Base-by-base conservation (phyloP, 2,329 filamentous ascomycete species). In the Beauveria sp. region DNA sequence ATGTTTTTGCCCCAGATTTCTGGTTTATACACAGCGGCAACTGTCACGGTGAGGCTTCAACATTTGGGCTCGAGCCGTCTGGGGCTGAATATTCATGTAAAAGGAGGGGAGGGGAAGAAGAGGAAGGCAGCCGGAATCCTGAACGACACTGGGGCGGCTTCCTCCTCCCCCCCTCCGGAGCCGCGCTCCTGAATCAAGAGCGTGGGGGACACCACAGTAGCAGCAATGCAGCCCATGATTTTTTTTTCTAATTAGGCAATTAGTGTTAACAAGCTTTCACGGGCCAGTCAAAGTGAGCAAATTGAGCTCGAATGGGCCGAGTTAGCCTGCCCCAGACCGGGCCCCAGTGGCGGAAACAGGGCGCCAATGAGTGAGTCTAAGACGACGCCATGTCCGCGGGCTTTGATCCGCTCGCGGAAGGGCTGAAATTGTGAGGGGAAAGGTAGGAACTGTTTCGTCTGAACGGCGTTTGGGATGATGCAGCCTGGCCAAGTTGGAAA, bases 311-410 rank as follows among this genome's bases (percentile, higher is more conserved):
- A 40, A 20, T 16, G 57, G 57, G 46, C 57, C 57, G 37, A 53
- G 43, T 22, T 16, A 41, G 34, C 12, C 34, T 37, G 34, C 34
- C 34, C 34, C 14, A 37, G 34, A 37, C 34, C 34, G 5, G 34
- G 12, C 12, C 12, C 34, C 34, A 6, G 34, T 37, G 14, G 52
- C 51, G 51, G 59, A 55, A 61, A 48, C 51, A 50, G 20, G 24
- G 9, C 59, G 59, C 59, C 51, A 55, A 51, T 55, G 48, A 24
- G 3, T 22, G 34, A 30, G 24, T 14, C 51, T 5, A 22, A 50
- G 34, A 10, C 7, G 20, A 51, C 58, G 58, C 59, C 59, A 61
- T 24, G 51, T 55, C 59, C 59, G 59, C 59, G 59, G 59, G 55
- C 59, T 61, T 30, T 55, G 28, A 30, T 40, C 30, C 43, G 51